These are phyloP conservation scores for Yamadazyma jaroonii DNA, from an alignment of 1,139 yeast species.

Conservation along the genomic window DNA sequence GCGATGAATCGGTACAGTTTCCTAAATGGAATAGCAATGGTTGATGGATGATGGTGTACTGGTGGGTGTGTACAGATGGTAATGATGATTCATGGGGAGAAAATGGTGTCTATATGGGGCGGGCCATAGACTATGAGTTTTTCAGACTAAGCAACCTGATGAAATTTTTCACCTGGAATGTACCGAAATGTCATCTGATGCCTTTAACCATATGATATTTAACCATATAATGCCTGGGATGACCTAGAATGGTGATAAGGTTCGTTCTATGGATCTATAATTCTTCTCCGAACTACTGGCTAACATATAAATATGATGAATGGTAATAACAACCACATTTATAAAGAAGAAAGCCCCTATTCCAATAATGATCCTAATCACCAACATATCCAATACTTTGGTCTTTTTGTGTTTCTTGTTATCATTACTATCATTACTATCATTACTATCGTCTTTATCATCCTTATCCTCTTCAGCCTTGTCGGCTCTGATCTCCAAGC, in stretches of 20 bases:
- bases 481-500: not conserved
- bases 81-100: no score
- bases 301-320: slow-evolving; percentile 35
- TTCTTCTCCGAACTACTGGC: slow-evolving; percentile 28
- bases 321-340: slow-evolving; percentile 33
- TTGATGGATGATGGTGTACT: no score
- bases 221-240: no score
- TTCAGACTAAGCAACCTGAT: no score
- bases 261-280: slow-evolving; percentile 36
- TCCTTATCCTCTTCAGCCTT: not conserved
- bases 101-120: no score
- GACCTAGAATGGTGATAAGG: slow-evolving; percentile 30
- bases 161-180: no score
- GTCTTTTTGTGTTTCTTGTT: slow-evolving; percentile 4
- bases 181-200: no score
- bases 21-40: no score
- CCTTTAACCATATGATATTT: no score
- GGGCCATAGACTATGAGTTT: no score
- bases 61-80: no score
- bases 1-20: no score
- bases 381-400: slow-evolving; percentile 16
- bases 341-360: slow-evolving; percentile 29
- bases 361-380: slow-evolving; percentile 26
- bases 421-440: slow-evolving; percentile 6
- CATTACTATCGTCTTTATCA: not conserved